Conservation (phyloP, 192 early-diverging fungal genomes). For the Chytriomyces sp. region DNA sequence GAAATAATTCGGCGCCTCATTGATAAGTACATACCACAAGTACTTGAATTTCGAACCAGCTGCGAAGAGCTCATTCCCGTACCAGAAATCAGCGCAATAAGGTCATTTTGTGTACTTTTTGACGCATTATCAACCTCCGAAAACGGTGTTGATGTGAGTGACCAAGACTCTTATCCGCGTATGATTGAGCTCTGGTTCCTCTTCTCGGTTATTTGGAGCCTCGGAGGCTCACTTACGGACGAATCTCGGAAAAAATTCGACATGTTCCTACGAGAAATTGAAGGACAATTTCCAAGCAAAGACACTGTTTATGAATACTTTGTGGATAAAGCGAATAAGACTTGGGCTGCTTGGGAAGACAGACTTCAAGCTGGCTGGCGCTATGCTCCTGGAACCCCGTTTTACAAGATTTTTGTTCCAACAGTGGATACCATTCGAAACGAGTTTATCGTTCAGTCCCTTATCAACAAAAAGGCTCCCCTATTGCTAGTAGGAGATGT, state of each 20-base stretch:
- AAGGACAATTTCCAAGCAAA: conserved; percentile 63
- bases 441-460: conserved; percentile 52
- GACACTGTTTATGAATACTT: conserved; percentile 63
- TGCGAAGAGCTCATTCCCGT: conserved; percentile 55
- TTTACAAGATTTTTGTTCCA: conserved; percentile 68
- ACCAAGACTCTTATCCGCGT: conserved; percentile 46
- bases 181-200: conserved; percentile 66
- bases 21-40: conserved; percentile 53
- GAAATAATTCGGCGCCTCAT: conserved; percentile 46
- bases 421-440: conserved; percentile 63
- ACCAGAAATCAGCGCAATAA: conserved; percentile 50
- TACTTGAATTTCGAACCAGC: conserved; percentile 52
- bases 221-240: conserved; percentile 59
- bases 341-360: conserved; percentile 61
- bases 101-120: conserved; percentile 53
- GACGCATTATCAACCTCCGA: conserved; percentile 51
- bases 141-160: conserved; percentile 55
- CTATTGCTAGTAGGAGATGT: conserved; percentile 59
- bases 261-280: conserved; percentile 61
- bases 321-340: conserved; percentile 58
- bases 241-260: conserved; percentile 55
- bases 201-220: conserved; percentile 58
- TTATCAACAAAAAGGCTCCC: conserved; percentile 51
- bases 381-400: conserved; percentile 48
- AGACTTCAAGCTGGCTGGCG: conserved; percentile 55